A percentile compares a stretch with the other conserved stretches of the same genome.
Conservation (phyloP, 2,329 filamentous ascomycete genomes). For the Fusarium sp. region DNA sequence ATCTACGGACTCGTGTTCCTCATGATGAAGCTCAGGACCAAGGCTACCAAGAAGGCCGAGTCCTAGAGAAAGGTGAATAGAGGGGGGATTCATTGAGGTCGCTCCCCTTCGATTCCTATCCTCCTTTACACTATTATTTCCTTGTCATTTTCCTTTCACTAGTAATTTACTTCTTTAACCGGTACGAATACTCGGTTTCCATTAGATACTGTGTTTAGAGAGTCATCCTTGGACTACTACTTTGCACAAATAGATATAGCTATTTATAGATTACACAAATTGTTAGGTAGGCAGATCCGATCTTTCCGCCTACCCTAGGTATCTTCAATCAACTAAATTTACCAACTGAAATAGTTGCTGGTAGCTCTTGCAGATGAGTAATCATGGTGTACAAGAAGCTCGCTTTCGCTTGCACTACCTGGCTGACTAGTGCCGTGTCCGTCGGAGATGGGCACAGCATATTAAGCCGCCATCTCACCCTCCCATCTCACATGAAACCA, state of each 20-base stretch:
- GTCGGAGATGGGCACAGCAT: neutral
- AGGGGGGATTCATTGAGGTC: neutral
- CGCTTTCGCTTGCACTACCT: neutral
- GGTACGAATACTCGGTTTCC: neutral
- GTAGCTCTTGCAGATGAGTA: neutral
- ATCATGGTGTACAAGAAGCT: neutral
- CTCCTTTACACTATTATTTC: neutral
- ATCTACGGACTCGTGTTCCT: constrained; percentile 54
- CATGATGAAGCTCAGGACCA: constrained; percentile 53
- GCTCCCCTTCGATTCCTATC: neutral
- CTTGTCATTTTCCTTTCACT: neutral
- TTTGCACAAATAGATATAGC: neutral
- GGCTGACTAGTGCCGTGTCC: neutral
- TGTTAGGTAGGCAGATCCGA: neutral
- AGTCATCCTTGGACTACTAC: neutral
- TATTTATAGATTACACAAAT: neutral
- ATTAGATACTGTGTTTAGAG: neutral
- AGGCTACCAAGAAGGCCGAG: constrained; percentile 47
- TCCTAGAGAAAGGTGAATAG: neutral
- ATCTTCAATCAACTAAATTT: neutral
- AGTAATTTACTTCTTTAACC: neutral
- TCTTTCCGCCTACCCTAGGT: neutral
- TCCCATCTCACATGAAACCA: neutral
- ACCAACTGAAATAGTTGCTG: neutral
- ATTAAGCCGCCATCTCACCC: neutral